Percentiles rank a stretch among this genome's conserved stretches.
Evolutionary conservation across 495 filamentous ascomycete genomes (phyloP).

Genomic region (Aspergillus heteromorphus): DNA sequence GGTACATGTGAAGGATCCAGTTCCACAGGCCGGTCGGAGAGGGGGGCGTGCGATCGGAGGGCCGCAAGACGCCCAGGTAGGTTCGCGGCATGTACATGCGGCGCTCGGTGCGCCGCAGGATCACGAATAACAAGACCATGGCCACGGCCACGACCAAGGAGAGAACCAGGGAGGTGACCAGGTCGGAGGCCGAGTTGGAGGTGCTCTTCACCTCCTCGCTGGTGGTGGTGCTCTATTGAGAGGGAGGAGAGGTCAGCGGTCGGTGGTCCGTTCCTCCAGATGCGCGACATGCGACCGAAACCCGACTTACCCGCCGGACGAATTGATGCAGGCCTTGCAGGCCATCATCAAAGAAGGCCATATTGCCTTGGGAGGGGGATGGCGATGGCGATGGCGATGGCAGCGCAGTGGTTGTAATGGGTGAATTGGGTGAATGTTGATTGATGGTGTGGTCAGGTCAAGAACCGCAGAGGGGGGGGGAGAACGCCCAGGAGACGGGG

Average conservation of each 20-base stretch:
- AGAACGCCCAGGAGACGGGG: too few relatives aligned
- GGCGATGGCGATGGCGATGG: background rate
- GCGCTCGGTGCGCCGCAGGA: slow-evolving; percentile 65
- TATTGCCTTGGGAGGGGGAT: slow-evolving; percentile 12
- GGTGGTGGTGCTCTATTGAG: too few relatives aligned
- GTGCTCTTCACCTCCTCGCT: slow-evolving; percentile 16
- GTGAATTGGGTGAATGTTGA: too few relatives aligned
- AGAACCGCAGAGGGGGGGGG: too few relatives aligned
- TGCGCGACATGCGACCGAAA: background rate
- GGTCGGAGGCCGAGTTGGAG: slow-evolving; percentile 47
- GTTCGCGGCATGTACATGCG: slow-evolving; percentile 86
- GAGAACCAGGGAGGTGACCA: slow-evolving; percentile 70
- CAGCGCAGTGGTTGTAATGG: background rate
- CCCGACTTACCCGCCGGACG: slow-evolving; percentile 21
- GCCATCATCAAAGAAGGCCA: slow-evolving; percentile 23
- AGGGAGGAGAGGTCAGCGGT: background rate
- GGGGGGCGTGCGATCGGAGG: slow-evolving; percentile 60
- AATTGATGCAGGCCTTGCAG: slow-evolving; percentile 23
- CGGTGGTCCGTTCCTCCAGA: slow-evolving; percentile 10
- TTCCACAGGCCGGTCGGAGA: slow-evolving; percentile 65
- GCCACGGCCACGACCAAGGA: slow-evolving; percentile 56
- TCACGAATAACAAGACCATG: slow-evolving; percentile 67
- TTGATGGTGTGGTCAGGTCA: too few relatives aligned
- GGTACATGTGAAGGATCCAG: slow-evolving; percentile 73
- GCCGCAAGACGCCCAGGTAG: slow-evolving; percentile 68